These are phyloP conservation scores for Exidia glandulosa DNA, from an alignment of 768 basidiomycete species.

Conservation along the genomic window DNA sequence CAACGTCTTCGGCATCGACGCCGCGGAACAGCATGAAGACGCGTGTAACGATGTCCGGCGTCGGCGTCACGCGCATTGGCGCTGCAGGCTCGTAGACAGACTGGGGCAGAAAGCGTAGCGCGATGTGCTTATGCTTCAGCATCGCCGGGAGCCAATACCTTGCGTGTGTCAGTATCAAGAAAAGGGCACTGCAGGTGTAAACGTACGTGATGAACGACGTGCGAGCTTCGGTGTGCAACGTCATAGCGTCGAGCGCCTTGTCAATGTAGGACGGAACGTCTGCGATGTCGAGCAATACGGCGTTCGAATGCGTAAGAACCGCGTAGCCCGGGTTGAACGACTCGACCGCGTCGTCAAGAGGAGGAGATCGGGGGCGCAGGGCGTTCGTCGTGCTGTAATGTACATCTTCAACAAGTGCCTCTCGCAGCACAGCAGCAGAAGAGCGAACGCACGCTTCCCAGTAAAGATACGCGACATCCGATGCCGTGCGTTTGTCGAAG, in stretches of 20 bases:
- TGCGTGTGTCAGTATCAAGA: not conserved
- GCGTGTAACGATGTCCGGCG: constrained; percentile 32
- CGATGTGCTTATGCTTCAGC: constrained; percentile 27
- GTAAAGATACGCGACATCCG: constrained; percentile 25
- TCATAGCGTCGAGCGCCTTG: constrained; percentile 16
- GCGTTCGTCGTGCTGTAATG: not conserved
- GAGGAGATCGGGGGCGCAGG: not conserved
- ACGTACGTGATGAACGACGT: constrained; percentile 37
- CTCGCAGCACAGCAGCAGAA: no score
- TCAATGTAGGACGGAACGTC: constrained; percentile 28
- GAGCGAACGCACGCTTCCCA: constrained; percentile 20
- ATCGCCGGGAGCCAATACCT: constrained; percentile 37
- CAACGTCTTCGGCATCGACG: constrained; percentile 14
- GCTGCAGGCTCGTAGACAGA: constrained; percentile 10
- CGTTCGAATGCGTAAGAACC: constrained; percentile 8
- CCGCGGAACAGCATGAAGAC: constrained; percentile 40
- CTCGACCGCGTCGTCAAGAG: not conserved
- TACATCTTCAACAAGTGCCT: no score
- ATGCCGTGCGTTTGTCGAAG: constrained; percentile 16
- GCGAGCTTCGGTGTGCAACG: constrained; percentile 30
- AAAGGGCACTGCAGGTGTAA: not conserved
- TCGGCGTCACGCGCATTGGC: constrained; percentile 25
- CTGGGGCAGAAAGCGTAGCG: constrained; percentile 36
- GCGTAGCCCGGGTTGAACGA: constrained; percentile 4
- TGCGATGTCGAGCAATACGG: constrained; percentile 20